Evolutionary conservation across 495 filamentous ascomycete genomes (phyloP).

Genomic region (Mytilinidion resinicola): DNA sequence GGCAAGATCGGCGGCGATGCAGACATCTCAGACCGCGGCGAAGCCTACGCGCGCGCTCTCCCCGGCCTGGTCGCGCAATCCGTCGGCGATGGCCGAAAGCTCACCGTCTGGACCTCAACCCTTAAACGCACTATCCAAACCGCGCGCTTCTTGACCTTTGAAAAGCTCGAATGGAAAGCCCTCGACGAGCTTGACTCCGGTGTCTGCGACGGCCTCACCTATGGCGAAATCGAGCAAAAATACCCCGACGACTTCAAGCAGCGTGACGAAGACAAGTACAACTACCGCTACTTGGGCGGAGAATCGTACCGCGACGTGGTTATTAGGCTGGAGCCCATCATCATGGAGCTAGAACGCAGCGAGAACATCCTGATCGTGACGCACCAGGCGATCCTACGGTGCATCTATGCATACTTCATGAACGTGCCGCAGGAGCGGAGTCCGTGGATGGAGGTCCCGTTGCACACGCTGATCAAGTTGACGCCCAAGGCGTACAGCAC

Average conservation of each 20-base stretch:
- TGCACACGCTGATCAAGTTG: conserved; percentile 93
- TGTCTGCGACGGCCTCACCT: conserved; percentile 92
- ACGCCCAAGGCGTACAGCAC: conserved; percentile 93
- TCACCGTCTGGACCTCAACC: conserved; percentile 97
- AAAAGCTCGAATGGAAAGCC: conserved; percentile 96
- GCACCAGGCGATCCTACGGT: conserved; percentile 91
- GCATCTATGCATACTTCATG: conserved; percentile 99
- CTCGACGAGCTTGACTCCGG: conserved; percentile 95
- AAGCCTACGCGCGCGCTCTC: conserved; percentile 75
- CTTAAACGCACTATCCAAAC: conserved; percentile 88
- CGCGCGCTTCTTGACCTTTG: conserved; percentile 75
- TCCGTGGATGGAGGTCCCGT: conserved; percentile 95
- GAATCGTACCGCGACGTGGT: conserved; percentile 98
- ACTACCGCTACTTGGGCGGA: conserved; percentile 95
- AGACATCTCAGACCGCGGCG: conserved; percentile 74
- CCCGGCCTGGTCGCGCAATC: conserved; percentile 76
- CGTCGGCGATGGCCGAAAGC: conserved; percentile 67
- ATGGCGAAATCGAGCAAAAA: conserved; percentile 79
- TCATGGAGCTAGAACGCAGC: conserved; percentile 94
- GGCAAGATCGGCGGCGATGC: conserved; percentile 92
- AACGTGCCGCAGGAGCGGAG: conserved; percentile 84
- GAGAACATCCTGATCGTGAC: conserved; percentile 98
- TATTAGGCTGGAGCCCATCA: conserved; percentile 94
- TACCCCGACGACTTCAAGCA: conserved; percentile 94
- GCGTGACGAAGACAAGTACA: conserved; percentile 96